Percentiles rank a stretch among this genome's conserved stretches.
These are phyloP conservation scores for Talaromyces sp. DNA, from an alignment of 2,329 filamentous ascomycete species.

Conservation along the genomic window DNA sequence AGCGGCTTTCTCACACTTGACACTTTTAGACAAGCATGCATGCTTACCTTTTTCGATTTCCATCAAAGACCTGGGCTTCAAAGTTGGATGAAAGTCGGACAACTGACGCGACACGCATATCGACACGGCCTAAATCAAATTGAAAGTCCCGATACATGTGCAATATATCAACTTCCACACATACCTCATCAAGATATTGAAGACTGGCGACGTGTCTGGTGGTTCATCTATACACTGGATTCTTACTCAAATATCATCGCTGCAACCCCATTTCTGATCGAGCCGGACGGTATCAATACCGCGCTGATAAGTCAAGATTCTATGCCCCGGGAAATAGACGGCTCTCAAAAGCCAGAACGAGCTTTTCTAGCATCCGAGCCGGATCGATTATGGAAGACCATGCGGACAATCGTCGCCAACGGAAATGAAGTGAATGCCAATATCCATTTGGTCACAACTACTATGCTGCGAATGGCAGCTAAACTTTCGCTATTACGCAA, in stretches of 20 bases:
- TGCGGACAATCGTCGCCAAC: background rate
- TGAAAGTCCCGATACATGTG: constrained; percentile 1
- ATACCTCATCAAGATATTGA: background rate
- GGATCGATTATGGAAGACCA: background rate
- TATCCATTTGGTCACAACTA: background rate
- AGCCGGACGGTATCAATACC: background rate
- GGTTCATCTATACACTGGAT: constrained; percentile 3
- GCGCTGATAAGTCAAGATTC: background rate
- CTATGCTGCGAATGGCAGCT: background rate
- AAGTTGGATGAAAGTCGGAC: constrained; percentile 2
- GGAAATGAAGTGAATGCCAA: background rate
- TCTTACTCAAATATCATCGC: constrained; percentile 8
- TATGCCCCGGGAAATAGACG: constrained; percentile 1
- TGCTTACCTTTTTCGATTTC: constrained; percentile 5
- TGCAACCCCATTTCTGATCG: background rate
- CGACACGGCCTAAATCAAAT: constrained; percentile 1
- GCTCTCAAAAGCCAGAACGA: background rate
- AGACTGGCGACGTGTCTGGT: constrained; percentile 4
- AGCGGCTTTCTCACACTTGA: background rate
- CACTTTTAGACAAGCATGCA: background rate
- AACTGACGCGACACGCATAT: constrained; percentile 2
- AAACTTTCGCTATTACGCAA: background rate
- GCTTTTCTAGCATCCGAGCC: background rate
- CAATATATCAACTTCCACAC: background rate
- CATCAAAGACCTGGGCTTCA: constrained; percentile 4